Evolutionary conservation across 106 monocot genomes (phyloP), one percentile per base, ranked within the genome.

Genomic region (Allium sativum): DNA sequence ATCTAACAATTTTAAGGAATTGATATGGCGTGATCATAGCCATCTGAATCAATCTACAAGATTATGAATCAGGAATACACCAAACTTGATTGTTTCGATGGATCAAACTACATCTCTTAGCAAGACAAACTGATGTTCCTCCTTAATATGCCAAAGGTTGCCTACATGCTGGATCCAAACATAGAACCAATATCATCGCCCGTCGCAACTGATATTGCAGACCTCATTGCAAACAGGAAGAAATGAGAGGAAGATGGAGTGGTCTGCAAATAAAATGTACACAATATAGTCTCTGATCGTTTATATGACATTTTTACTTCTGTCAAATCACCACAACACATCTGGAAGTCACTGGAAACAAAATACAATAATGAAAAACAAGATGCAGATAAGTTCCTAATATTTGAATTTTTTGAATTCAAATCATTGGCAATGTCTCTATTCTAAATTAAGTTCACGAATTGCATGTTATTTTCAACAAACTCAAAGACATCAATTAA

Each of bases 101-200:
- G 65, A 7, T 47, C 55, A 0, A 72, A 72, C 40, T 65, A 56
- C 65, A 56, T 21, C 40, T 40, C 41, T 42, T 65, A 47, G 72
- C 18, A 72, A 65, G 65, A 72, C 16, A 72, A 72, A 46, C 12
- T 72, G 64, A 45, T 43, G 21, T 72, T 72, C 9, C 52, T 70
- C 0, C 51, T 70, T 0, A 52, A 40, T 40, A 21, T n/a, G 0
- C 43, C 61, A 9, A 61, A 70, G 40, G 56, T 64, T 14, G 53
- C 9, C 0, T 72, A 64, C 15, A 14, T 64, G 7, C 72, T 64
- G 3, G 62, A 56, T 56, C 64, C 64, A 8, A 40, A 62, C 10
- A 9, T 72, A 7, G 10, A 12, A 46, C n/a, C 48, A 41, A 40
- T 70, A 12, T 9, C 12, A 18, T 7, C 42, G 14, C 18, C 48